These are phyloP conservation scores for Cryphonectria japonica DNA, from an alignment of 2,329 filamentous ascomycete genomes.

Conservation along the genomic window DNA sequence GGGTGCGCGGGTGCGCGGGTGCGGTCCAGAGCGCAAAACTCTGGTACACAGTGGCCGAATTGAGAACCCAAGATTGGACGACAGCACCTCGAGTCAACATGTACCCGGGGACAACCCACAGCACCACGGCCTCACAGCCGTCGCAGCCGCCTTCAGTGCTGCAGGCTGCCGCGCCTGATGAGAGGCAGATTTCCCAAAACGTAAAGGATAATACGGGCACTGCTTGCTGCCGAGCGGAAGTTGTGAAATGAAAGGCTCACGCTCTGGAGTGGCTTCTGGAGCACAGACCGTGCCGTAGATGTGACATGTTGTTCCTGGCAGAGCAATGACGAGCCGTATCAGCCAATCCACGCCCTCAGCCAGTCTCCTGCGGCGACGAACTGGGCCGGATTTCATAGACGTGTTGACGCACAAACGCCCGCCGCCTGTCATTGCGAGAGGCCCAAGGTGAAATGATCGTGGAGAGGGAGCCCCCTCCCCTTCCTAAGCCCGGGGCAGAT, in stretches of 20 bases:
- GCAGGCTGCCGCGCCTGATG: slow-evolving; percentile 42
- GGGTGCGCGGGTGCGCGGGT: slow-evolving; percentile 16
- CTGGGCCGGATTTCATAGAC: background rate
- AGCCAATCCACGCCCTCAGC: background rate
- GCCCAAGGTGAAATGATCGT: slow-evolving; percentile 1
- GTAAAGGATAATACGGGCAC: slow-evolving; percentile 36
- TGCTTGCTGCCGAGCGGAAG: slow-evolving; percentile 39
- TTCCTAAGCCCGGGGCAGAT: background rate
- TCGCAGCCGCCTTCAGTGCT: slow-evolving; percentile 42
- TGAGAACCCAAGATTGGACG: slow-evolving; percentile 28
- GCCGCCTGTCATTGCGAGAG: slow-evolving; percentile 12
- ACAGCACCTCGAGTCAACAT: slow-evolving; percentile 45
- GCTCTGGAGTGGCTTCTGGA: slow-evolving; percentile 19
- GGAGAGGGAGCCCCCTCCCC: background rate
- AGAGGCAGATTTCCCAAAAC: slow-evolving; percentile 32
- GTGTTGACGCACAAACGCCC: slow-evolving; percentile 9
- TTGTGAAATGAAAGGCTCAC: slow-evolving; percentile 34
- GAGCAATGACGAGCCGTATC: slow-evolving; percentile 28
- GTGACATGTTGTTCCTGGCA: slow-evolving; percentile 32
- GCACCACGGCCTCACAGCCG: slow-evolving; percentile 38
- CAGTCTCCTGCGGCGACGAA: background rate
- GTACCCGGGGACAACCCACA: slow-evolving; percentile 38
- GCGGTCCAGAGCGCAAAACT: slow-evolving; percentile 8
- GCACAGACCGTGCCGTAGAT: slow-evolving; percentile 27
- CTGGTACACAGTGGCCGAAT: slow-evolving; percentile 19